phyloP scores from a whole-genome alignment of 768 basidiomycete genomes.

The Suillus subalutaceus region DNA sequence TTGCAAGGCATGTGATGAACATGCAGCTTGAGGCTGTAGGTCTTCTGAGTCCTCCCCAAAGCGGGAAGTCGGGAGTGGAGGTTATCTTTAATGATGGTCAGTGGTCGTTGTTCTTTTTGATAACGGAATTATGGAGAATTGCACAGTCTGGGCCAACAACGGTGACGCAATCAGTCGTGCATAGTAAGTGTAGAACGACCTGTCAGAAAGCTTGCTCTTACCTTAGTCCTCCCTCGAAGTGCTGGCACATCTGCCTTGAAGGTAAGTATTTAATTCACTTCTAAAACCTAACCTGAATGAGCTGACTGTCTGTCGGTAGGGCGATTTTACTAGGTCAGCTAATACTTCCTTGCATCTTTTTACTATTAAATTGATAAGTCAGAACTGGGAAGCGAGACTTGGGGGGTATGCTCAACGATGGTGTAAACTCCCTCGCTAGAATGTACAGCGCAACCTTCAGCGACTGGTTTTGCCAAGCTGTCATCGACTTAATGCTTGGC shows the following conservation, averaged over 20 bases:
- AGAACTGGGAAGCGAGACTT: constrained; percentile 97
- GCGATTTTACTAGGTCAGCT: constrained; percentile 81
- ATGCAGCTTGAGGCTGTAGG: constrained; percentile 76
- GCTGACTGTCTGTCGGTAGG: constrained; percentile 42
- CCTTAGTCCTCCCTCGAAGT: constrained; percentile 39
- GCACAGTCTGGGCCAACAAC: constrained; percentile 94
- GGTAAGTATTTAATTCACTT: constrained; percentile 39
- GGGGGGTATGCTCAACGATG: constrained; percentile 90
- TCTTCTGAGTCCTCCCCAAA: constrained; percentile 56
- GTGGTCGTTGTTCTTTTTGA: constrained; percentile 12
- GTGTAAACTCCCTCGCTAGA: constrained; percentile 90
- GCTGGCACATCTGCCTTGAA: constrained; percentile 97
- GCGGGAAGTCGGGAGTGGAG: constrained; percentile 64
- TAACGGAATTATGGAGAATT: not conserved
- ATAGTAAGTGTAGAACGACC: constrained; percentile 54
- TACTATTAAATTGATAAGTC: constrained; percentile 13
- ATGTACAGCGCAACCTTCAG: constrained; percentile 89
- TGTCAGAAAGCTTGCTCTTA: not conserved
- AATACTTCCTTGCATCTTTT: not conserved
- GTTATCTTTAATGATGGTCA: constrained; percentile 78
- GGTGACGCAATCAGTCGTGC: constrained; percentile 92
- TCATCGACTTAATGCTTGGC: constrained; percentile 91
- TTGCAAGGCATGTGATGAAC: constrained; percentile 81
- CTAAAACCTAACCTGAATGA: not conserved
- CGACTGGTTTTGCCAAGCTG: constrained; percentile 97